Base-by-base conservation (phyloP, 345 rosid species). In the Erodium maritimum region DNA sequence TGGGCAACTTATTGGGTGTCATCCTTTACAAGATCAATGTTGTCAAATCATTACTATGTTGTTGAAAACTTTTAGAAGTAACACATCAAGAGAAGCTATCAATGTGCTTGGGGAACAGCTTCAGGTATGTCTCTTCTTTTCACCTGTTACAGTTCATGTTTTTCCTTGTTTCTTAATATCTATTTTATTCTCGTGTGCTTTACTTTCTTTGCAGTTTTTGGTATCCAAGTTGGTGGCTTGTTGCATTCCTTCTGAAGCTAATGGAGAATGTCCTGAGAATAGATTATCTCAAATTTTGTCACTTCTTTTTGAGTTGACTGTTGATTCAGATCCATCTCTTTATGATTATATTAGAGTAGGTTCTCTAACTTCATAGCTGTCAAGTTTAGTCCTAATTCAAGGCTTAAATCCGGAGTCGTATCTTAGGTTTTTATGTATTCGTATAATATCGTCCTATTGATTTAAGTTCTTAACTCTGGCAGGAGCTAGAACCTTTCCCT, bases 401-500 rank as follows among this genome's bases (percentile, higher is more conserved):
- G 3, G 33, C 33, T 25, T 25, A 7, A 25, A 3, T 25, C n/a
- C n/a, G n/a, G n/a, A n/a, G 33, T 7, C 33, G 3, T 25, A 25
- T 25, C 33, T 2, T 25, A 25, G 33, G 33, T 25, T 25, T 25
- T 7, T 25, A 2, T 3, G 33, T 7, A 25, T 25, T 25, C 7
- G 33, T 25, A 25, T 25, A 25, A 3, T 25, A 25, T 25, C 7
- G 33, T 25, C 33, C 33, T 25, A 25, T 37, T n/a, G n/a, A 57
- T 57, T 50, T 42, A 68, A 53, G 51, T 12, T 42, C 63, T 46
- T 61, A n/a, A 65, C 29, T 67, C 21, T 58, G 54, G 29, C 73
- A 91, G 98, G 98, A 88, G 57, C 69, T 91, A 67, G 98, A 86
- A 68, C 80, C 93, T 34, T 84, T 91, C 55, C 98, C 98, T 5